Conservation (phyloP, 139 green algal genomes). For the Chlamydomonas sphaeroides region DNA sequence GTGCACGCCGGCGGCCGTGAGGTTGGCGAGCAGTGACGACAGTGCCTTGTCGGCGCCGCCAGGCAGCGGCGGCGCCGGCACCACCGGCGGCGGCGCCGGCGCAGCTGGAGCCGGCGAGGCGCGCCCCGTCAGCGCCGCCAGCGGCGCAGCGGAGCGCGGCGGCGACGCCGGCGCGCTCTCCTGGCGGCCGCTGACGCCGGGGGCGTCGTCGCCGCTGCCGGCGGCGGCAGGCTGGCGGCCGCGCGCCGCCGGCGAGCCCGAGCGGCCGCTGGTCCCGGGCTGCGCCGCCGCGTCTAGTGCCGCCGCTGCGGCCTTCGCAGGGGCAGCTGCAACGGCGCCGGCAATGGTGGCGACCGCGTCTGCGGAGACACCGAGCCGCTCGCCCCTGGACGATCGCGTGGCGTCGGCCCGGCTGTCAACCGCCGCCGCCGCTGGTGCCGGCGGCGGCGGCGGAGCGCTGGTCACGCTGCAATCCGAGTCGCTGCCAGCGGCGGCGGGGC, state of each 20-base stretch:
- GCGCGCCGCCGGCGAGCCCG: too few relatives aligned
- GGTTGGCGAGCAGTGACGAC: not conserved
- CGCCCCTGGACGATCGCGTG: too few relatives aligned
- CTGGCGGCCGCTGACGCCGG: slow-evolving; percentile 14
- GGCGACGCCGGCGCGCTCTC: not conserved
- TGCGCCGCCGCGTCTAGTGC: too few relatives aligned
- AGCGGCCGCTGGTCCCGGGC: not conserved
- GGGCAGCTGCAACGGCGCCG: too few relatives aligned
- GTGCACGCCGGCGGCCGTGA: not conserved
- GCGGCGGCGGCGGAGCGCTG: not conserved
- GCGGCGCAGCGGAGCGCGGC: not conserved
- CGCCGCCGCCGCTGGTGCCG: not conserved
- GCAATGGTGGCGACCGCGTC: not conserved
- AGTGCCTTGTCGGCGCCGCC: not conserved
- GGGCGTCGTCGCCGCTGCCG: not conserved
- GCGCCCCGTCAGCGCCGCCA: not conserved
- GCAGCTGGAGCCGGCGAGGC: not conserved
- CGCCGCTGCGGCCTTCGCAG: too few relatives aligned
- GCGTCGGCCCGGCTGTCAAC: too few relatives aligned
- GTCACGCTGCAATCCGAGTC: not conserved
- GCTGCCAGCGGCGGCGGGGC: too few relatives aligned
- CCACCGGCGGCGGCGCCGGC: not conserved
- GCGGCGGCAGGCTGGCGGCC: not conserved
- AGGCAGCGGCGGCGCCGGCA: not conserved
- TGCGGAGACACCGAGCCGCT: too few relatives aligned